phyloP scores from a whole-genome alignment of 1,284 basidiomycete species.

The Sporisorium exsertum region DNA sequence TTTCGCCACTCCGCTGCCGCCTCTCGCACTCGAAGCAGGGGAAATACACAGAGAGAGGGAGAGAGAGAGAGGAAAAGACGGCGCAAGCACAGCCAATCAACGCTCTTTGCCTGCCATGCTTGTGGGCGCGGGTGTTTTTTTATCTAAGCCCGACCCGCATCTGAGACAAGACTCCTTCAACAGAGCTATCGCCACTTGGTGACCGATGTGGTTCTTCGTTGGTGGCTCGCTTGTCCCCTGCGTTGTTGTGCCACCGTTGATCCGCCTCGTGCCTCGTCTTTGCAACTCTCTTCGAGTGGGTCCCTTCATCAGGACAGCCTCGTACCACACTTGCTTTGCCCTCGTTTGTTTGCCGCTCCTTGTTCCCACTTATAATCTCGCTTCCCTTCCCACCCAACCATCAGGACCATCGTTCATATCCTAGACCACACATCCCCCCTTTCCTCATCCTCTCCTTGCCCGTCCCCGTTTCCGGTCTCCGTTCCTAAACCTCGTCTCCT shows the following conservation, averaged over 20 bases:
- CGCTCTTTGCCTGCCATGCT: not conserved
- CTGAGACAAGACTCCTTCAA: not conserved
- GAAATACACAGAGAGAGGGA: too few species aligned
- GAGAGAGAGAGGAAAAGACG: not conserved
- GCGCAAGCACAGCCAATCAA: not conserved
- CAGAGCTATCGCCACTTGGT: not conserved
- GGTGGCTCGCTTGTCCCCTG: not conserved
- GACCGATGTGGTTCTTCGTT: not conserved
- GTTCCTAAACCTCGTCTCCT: not conserved
- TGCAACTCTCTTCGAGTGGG: not conserved
- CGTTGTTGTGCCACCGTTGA: not conserved
- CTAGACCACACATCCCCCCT: not conserved
- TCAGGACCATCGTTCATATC: slow-evolving; percentile 1
- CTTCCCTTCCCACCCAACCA: not conserved
- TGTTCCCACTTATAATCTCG: not conserved
- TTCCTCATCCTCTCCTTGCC: not conserved
- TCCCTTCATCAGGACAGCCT: slow-evolving; percentile 1
- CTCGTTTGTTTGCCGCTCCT: not conserved
- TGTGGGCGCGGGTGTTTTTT: too few species aligned
- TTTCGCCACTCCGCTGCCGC: not conserved
- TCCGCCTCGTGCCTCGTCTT: not conserved
- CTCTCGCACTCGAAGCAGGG: too few species aligned
- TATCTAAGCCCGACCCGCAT: not conserved
- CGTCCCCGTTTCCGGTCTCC: not conserved
- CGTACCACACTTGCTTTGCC: not conserved